Conservation (phyloP, 1,139 yeast genomes). For the Neolecta irregularis region DNA sequence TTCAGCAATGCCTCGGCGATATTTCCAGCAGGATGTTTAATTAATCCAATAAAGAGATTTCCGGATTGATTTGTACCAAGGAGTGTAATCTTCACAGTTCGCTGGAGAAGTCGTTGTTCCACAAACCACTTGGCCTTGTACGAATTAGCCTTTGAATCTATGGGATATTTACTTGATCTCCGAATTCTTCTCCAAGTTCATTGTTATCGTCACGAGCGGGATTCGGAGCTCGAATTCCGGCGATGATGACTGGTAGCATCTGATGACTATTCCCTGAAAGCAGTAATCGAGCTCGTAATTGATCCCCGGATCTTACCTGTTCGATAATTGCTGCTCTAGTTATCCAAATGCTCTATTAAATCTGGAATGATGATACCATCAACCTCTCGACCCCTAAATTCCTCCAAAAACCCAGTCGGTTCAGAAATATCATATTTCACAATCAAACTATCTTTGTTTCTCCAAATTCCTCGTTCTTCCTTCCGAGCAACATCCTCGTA, state of each 20-base stretch:
- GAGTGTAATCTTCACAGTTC: constrained; percentile 42
- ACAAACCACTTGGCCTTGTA: constrained; percentile 53
- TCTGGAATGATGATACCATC: too few species aligned
- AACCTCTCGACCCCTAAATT: constrained; percentile 29
- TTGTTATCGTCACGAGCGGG: constrained; percentile 18
- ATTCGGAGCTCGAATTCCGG: constrained; percentile 54
- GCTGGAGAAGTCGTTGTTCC: constrained; percentile 50
- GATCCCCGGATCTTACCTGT: constrained; percentile 63
- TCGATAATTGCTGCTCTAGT: constrained; percentile 65
- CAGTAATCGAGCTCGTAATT: constrained; percentile 43
- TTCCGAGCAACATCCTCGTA: constrained; percentile 39
- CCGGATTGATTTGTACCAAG: constrained; percentile 50
- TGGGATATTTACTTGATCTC: too few species aligned
- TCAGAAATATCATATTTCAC: constrained; percentile 8
- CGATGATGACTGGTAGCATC: constrained; percentile 46
- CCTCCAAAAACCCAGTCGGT: constrained; percentile 27
- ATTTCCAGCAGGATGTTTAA: constrained; percentile 59
- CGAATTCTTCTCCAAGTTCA: constrained; percentile 33
- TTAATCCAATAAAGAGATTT: constrained; percentile 32
- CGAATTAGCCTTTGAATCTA: too few species aligned
- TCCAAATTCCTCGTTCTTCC: constrained; percentile 45
- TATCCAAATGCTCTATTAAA: too few species aligned
- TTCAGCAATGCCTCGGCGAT: constrained; percentile 53
- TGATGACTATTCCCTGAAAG: constrained; percentile 30
- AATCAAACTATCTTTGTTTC: constrained; percentile 18